Evolutionary conservation across 495 filamentous ascomycete genomes (phyloP), one percentile per base, ranked within the genome.

Genomic region (Tuber brumale): DNA sequence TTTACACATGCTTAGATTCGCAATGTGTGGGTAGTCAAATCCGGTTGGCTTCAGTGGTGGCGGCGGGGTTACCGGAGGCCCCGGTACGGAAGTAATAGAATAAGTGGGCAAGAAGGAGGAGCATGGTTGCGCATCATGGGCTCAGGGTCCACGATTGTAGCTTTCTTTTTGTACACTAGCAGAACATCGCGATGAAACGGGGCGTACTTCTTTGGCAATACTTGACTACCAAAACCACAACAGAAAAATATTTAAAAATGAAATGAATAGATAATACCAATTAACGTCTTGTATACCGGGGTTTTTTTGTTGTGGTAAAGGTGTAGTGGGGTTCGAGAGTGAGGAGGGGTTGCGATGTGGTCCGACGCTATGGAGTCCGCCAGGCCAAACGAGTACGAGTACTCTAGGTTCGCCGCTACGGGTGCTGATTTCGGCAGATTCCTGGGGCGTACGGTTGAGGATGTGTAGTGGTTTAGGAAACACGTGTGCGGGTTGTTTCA

Each of bases 401-500:
- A n/a, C n/a, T n/a, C n/a, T n/a, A n/a, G n/a, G n/a, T n/a, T n/a
- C n/a, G n/a, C n/a, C n/a, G n/a, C 42, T 3, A 70, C 70, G 27
- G 81, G 75, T 43, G 75, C 75, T 1, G 83, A 78, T 35, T 83
- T 79, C 70, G 84, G 82, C n/a, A 77, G 69, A 76, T 83, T 86
- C 85, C 91, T 89, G 44, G 86, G 86, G 75, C 37, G 84, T 5
- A 93, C 94, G 8, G 91, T 91, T 73, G 92, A 94, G 41, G 91
- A 87, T 14, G 94, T 97, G 81, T 95, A 97, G 83, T 97, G 97
- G 81, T 97, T 97, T 69, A 93, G 86, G 81, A 97, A 97, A 5
- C 93, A 87, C 18, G 94, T 87, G 73, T 88, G 37, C 3, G 37
- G 37, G 37, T 39, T 39, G 37, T 1, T 37, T 37, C 3, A 3